Evolutionary conservation across 176 grass and related monocot species (phyloP).

Genomic region (Avena atlantica): DNA sequence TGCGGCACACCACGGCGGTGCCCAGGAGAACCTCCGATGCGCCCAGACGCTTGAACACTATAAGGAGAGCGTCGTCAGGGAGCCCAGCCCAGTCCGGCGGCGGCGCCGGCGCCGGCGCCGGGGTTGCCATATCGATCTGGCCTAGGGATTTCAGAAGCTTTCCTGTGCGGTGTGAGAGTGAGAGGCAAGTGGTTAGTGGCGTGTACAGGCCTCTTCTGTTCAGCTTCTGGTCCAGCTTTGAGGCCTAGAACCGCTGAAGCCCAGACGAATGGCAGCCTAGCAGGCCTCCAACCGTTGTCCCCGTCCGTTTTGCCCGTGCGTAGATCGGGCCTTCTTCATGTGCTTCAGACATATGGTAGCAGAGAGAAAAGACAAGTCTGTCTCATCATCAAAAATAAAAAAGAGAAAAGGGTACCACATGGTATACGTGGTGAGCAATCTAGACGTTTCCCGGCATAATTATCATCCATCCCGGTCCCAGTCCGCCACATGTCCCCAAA

Average conservation of each 20-base stretch:
- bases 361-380: too few species aligned
- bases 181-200: background rate
- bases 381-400: too few species aligned
- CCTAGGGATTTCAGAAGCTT: slow-evolving; percentile 13
- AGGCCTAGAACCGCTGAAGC: background rate
- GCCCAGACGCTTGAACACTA: slow-evolving; percentile 34
- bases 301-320: too few species aligned
- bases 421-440: too few species aligned
- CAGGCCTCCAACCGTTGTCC: background rate
- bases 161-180: background rate
- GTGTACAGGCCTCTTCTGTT: background rate
- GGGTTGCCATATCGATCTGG: slow-evolving; percentile 18
- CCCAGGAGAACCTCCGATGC: slow-evolving; percentile 21
- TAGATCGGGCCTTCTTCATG: too few species aligned
- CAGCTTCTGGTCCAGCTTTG: too few species aligned
- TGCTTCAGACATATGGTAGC: too few species aligned
- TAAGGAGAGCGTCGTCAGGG: slow-evolving; percentile 21
- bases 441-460: too few species aligned
- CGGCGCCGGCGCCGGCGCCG: background rate
- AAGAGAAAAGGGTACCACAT: too few species aligned
- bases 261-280: background rate
- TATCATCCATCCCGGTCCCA: too few species aligned
- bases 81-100: slow-evolving; percentile 30
- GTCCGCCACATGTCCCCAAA: too few species aligned
- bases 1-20: slow-evolving; percentile 35